These are phyloP conservation scores for Centrapalus pauciflorus DNA, from an alignment of 129 eudicot genomes.

Conservation along the genomic window DNA sequence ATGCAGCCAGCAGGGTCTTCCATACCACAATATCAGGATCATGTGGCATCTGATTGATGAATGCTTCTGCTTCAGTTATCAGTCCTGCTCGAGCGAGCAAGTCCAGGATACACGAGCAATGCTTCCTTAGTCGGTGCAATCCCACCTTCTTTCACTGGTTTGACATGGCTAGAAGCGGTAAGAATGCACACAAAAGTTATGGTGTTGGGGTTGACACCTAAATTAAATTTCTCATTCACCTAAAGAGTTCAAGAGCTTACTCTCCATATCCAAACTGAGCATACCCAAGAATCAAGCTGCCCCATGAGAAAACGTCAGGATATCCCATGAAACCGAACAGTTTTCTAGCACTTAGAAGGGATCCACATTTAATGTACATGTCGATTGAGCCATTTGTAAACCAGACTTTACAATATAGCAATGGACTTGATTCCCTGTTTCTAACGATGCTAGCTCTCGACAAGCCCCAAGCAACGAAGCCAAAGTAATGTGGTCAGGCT, in stretches of 20 bases:
- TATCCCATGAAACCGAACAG: slow-evolving; percentile 34
- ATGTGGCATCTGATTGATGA: slow-evolving; percentile 28
- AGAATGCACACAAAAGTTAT: slow-evolving; percentile 44
- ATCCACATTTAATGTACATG: slow-evolving; percentile 46
- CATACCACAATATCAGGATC: slow-evolving; percentile 50
- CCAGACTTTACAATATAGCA: slow-evolving; percentile 28
- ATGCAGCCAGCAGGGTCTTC: slow-evolving; percentile 47
- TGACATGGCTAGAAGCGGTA: slow-evolving; percentile 51
- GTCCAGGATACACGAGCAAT: slow-evolving; percentile 39
- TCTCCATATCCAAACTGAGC: slow-evolving; percentile 44
- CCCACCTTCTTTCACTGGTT: slow-evolving; percentile 42
- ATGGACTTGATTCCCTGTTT: slow-evolving; percentile 35
- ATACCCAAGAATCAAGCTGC: slow-evolving; percentile 42
- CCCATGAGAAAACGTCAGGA: slow-evolving; percentile 45
- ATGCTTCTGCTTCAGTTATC: slow-evolving; percentile 43
- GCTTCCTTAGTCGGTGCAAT: slow-evolving; percentile 39
- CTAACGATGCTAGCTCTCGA: slow-evolving; percentile 37
- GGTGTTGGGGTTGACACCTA: slow-evolving; percentile 31
- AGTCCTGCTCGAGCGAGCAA: slow-evolving; percentile 42
- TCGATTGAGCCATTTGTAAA: slow-evolving; percentile 39
- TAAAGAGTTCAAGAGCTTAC: slow-evolving; percentile 38
- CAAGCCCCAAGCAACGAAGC: slow-evolving; percentile 28
- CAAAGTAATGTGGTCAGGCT: slow-evolving; percentile 36
- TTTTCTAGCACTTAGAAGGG: slow-evolving; percentile 23
- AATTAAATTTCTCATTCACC: slow-evolving; percentile 27